Evolutionary conservation across 1,284 basidiomycete species (phyloP).

Genomic region (Somion occarium): DNA sequence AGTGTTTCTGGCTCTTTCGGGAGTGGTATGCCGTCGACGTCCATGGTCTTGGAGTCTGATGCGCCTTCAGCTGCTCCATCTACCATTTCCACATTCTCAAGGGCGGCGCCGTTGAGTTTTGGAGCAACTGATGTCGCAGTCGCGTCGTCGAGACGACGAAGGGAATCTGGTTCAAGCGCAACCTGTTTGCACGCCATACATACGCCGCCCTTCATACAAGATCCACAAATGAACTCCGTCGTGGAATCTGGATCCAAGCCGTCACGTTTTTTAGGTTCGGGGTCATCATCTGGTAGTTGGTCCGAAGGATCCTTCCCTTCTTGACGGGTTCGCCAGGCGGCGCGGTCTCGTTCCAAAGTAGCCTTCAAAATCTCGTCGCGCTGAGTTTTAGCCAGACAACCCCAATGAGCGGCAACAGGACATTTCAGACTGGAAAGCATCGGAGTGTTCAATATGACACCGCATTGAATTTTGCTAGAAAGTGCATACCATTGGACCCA

Average conservation of each 20-base stretch:
- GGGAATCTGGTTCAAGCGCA: slow-evolving; percentile 42
- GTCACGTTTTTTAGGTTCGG: slow-evolving; percentile 32
- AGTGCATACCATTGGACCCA: slow-evolving; percentile 84
- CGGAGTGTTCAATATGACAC: background rate
- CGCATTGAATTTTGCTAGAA: background rate
- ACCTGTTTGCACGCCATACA: slow-evolving; percentile 74
- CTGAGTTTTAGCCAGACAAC: slow-evolving; percentile 63
- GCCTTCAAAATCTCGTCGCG: slow-evolving; percentile 71
- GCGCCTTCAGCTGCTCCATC: slow-evolving; percentile 8
- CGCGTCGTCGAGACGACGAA: background rate
- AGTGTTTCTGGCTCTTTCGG: slow-evolving; percentile 29
- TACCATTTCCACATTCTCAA: slow-evolving; percentile 15
- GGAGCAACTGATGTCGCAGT: slow-evolving; percentile 18
- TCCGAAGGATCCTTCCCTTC: slow-evolving; percentile 8
- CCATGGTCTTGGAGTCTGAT: background rate
- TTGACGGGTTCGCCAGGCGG: slow-evolving; percentile 32
- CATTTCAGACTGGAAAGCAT: slow-evolving; percentile 60
- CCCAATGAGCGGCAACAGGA: slow-evolving; percentile 76
- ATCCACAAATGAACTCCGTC: slow-evolving; percentile 74
- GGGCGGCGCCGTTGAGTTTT: background rate
- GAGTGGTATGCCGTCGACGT: slow-evolving; percentile 3
- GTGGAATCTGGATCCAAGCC: slow-evolving; percentile 53
- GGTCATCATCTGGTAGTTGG: slow-evolving; percentile 8
- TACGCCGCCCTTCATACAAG: slow-evolving; percentile 71
- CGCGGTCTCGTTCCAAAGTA: slow-evolving; percentile 46